phyloP scores from a whole-genome alignment of 2,329 filamentous ascomycete genomes.

The Peltaster fructicola region DNA sequence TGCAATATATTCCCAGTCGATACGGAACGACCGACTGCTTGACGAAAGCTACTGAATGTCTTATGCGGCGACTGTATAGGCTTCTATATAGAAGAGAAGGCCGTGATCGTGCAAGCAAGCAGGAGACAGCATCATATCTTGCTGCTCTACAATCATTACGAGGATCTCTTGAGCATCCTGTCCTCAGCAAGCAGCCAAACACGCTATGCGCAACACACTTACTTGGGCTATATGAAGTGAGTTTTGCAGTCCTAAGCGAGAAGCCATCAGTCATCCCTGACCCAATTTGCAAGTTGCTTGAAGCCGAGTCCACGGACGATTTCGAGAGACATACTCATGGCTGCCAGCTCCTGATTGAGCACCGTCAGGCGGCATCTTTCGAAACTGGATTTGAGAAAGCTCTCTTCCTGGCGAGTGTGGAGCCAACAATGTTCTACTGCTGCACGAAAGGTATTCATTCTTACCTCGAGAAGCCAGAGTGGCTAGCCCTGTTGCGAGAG shows the following conservation, averaged over 20 bases:
- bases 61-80: no score
- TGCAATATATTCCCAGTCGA: constrained; percentile 8
- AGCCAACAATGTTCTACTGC: constrained; percentile 13
- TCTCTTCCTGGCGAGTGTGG: constrained; percentile 19
- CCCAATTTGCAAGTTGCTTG: no score
- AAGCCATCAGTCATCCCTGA: no score
- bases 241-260: no score
- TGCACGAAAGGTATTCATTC: constrained; percentile 9
- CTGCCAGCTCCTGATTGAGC: constrained; percentile 15
- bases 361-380: constrained; percentile 16
- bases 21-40: constrained; percentile 8
- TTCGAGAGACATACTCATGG: no score
- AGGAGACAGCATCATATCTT: no score
- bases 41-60: constrained; percentile 9
- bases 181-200: no score
- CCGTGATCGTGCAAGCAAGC: no score
- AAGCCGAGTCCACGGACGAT: no score
- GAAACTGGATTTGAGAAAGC: constrained; percentile 20
- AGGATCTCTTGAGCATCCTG: no score
- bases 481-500: constrained; percentile 11
- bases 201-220: constrained; percentile 9
- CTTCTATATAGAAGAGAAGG: no score
- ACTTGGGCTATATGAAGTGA: constrained; percentile 10
- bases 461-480: constrained; percentile 17
- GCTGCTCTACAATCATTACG: no score